A percentile compares a stretch with the other conserved stretches of the same genome.
Evolutionary conservation across 2,329 filamentous ascomycete species (phyloP).

Genomic region (Aspergillus niger): DNA sequence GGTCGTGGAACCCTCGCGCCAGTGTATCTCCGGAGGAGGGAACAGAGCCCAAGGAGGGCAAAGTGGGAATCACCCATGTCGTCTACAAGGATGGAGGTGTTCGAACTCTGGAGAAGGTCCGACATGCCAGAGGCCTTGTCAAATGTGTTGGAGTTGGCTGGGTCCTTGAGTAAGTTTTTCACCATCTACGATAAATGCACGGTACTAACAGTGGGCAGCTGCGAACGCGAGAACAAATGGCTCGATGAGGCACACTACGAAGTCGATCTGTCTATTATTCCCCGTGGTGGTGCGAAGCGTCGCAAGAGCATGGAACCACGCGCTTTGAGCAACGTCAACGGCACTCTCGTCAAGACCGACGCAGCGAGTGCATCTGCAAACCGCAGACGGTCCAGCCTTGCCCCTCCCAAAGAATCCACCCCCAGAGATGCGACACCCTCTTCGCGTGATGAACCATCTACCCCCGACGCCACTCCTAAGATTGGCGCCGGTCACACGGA

Average conservation of each 20-base stretch:
- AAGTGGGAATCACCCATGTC: conserved; percentile 80
- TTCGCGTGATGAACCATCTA: conserved; percentile 15
- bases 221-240: conserved; percentile 75
- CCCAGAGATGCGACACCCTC: conserved; percentile 38
- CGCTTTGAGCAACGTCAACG: conserved; percentile 68
- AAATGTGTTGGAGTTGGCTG: conserved; percentile 85
- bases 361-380: conserved; percentile 30
- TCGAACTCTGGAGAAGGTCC: conserved; percentile 78
- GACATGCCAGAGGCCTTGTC: conserved; percentile 70
- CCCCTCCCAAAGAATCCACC: conserved; percentile 36
- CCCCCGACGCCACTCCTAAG: conserved; percentile 17
- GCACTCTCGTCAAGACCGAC: conserved; percentile 54
- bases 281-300: conserved; percentile 69
- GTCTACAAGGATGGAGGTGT: conserved; percentile 86
- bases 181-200: not conserved
- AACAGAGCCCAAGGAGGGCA: conserved; percentile 43
- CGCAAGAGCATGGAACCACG: conserved; percentile 81
- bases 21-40: conserved; percentile 41
- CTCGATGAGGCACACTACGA: conserved; percentile 70
- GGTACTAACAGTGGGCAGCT: conserved; percentile 51
- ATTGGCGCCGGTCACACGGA: conserved; percentile 22
- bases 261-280: conserved; percentile 67
- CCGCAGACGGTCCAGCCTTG: conserved; percentile 32
- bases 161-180: conserved; percentile 75
- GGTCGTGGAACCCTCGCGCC: conserved; percentile 70